Evolutionary conservation across 257 asterid genomes (phyloP).

Genomic region (Nicotiana noctiflora): DNA sequence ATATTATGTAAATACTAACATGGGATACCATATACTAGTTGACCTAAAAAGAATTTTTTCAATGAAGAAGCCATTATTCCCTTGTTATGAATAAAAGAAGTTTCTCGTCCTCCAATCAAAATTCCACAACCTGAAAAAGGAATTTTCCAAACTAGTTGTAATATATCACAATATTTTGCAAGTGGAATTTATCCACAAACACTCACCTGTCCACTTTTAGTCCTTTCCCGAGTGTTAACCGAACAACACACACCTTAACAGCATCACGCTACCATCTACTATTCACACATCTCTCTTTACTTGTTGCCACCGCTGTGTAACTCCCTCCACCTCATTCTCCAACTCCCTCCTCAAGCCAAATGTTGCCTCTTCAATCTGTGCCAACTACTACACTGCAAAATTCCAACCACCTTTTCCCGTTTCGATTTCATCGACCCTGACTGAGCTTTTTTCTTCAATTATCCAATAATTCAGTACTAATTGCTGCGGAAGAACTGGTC

Average conservation of each 20-base stretch:
- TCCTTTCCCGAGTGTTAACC: not conserved
- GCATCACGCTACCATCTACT: not conserved
- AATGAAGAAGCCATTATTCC: not conserved
- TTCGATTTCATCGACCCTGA: not conserved
- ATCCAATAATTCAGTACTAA: not conserved
- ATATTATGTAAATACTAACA: too few relatives aligned
- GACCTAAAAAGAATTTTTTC: not conserved
- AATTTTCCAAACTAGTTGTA: not conserved
- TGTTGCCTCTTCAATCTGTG: not conserved
- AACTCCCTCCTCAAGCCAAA: not conserved
- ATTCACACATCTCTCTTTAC: not conserved
- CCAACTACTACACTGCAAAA: not conserved
- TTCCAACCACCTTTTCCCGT: not conserved
- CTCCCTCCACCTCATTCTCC: not conserved
- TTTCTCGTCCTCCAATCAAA: not conserved
- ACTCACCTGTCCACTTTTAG: not conserved
- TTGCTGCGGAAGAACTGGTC: not conserved
- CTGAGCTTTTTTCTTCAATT: not conserved
- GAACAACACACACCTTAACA: not conserved
- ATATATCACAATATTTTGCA: not conserved
- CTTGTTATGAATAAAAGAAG: not conserved
- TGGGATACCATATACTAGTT: too few relatives aligned
- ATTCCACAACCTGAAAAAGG: not conserved
- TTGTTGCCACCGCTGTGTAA: not conserved
- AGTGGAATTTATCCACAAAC: slow-evolving; percentile 4